These are phyloP conservation scores for Wickerhamiella azymoides DNA, from an alignment of 805 yeast genomes.

Conservation along the genomic window DNA sequence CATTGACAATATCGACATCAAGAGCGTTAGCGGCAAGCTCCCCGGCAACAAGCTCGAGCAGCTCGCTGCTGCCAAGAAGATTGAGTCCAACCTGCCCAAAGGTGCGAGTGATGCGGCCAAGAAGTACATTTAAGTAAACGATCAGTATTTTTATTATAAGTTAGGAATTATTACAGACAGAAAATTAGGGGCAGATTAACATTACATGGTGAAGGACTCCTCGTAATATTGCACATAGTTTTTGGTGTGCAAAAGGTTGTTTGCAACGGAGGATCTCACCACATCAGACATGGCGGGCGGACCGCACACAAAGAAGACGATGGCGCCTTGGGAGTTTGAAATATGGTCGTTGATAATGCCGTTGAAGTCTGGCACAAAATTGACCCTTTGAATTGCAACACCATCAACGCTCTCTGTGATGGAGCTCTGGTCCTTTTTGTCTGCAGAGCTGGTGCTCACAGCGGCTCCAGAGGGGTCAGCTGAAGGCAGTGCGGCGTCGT, in stretches of 20 bases:
- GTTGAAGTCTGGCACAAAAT: slow-evolving; percentile 28
- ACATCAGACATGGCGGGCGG: slow-evolving; percentile 46
- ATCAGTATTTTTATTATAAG: neutral
- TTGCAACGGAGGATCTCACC: slow-evolving; percentile 35
- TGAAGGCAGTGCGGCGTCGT: neutral
- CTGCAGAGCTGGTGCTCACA: neutral
- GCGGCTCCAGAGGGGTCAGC: neutral
- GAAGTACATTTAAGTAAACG: neutral
- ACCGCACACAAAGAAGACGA: slow-evolving; percentile 51
- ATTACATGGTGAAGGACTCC: slow-evolving; percentile 37
- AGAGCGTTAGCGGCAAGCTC: neutral
- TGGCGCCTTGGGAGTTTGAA: slow-evolving; percentile 29
- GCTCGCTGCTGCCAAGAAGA: neutral
- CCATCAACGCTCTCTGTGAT: neutral
- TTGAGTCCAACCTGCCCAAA: neutral
- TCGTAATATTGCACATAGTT: slow-evolving; percentile 54
- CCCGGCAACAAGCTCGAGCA: neutral
- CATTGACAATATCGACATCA: neutral
- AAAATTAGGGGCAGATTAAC: no score
- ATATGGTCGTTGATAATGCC: slow-evolving; percentile 28
- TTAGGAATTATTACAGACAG: neutral
- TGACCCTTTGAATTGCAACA: neutral
- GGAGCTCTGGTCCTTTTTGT: neutral
- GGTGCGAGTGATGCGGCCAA: neutral
- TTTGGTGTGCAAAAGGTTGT: slow-evolving; percentile 28